Evolutionary conservation across 371 early-diverging fungal genomes (phyloP), one percentile per base, ranked within the genome.

Genomic region (Mortierella sp.): DNA sequence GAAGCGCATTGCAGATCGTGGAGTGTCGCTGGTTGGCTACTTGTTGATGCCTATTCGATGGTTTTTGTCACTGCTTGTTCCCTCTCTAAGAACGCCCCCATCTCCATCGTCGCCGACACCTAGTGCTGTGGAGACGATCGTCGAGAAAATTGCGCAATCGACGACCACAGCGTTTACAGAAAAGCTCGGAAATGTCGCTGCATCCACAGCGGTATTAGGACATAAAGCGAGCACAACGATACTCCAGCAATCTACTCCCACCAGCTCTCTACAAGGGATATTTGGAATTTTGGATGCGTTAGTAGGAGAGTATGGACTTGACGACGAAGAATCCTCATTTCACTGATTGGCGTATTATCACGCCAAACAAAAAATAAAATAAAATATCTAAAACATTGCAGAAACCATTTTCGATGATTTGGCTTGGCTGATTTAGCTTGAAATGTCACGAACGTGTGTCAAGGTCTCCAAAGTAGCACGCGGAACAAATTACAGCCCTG

Each of bases 1-100:
- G 69, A 89, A 90, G 57, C 85, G 94, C 40, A 87, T 92, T 1
- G 92, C 90, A 83, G 89, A 92, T 78, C 87, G 89, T 2, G 92
- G 92, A 11, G 84, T 90, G 9, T 87, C 89, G 2, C 84, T 88
- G 84, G 48, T 88, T 2, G 76, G 85, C 1, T 91, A 89, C 84
- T 65, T 90, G 15, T 72, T 87, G 24, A 76, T 81, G 82, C 82
- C 82, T 10, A 52, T 76, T 24, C 76, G 82, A 15, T 81, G 82
- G 82, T 63, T 70, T 22, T 43, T 72, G 3, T 75, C 82, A 3
- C 53, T 81, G 13, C 57, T 81, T 47, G 61, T 76, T 13, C 82
- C 82, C 0, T 81, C 82, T 13, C 36, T 81, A 21, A 58, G 67
- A 22, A 36, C 67, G 1, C 68, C 76, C 11, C 40, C 69, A 0